Evolutionary conservation across 2,329 filamentous ascomycete genomes (phyloP).

Genomic region (Neofusicoccum sp.): DNA sequence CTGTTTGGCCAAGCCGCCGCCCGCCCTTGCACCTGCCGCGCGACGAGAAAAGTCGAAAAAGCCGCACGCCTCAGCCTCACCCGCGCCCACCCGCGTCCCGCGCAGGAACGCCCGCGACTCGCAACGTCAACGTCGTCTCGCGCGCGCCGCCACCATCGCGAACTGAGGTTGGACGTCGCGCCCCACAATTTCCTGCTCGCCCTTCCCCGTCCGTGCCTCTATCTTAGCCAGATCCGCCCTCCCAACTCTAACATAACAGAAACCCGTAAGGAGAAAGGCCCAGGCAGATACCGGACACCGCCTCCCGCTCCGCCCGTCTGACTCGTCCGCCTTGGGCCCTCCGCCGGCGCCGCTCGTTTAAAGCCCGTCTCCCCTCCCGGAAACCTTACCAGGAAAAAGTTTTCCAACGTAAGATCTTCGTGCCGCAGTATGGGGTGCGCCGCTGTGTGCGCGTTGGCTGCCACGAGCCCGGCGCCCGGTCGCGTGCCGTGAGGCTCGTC

Average conservation of each 20-base stretch:
- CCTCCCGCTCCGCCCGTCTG: constrained; percentile 4
- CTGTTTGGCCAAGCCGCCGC: not conserved
- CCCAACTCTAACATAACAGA: constrained; percentile 19
- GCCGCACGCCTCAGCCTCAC: constrained; percentile 2
- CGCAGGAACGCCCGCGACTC: too few relatives aligned
- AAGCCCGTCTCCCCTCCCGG: not conserved
- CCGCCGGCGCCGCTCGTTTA: not conserved
- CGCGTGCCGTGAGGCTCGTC: not conserved
- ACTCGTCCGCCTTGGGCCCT: not conserved
- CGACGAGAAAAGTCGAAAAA: constrained; percentile 1
- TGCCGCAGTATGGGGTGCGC: constrained; percentile 2
- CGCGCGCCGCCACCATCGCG: not conserved
- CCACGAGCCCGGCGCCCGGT: not conserved
- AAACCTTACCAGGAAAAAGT: not conserved
- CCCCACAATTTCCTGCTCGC: not conserved
- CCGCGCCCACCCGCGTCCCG: not conserved
- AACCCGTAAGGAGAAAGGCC: constrained; percentile 4
- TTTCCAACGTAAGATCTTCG: constrained; percentile 2
- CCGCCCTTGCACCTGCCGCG: not conserved
- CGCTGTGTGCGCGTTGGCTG: not conserved
- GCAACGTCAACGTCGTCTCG: not conserved
- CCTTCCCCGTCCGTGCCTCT: constrained; percentile 8
- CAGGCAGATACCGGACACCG: constrained; percentile 4
- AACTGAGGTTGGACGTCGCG: not conserved
- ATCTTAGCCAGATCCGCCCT: constrained; percentile 5